phyloP scores from a whole-genome alignment of 805 yeast species.

The Candida sphagnicola region DNA sequence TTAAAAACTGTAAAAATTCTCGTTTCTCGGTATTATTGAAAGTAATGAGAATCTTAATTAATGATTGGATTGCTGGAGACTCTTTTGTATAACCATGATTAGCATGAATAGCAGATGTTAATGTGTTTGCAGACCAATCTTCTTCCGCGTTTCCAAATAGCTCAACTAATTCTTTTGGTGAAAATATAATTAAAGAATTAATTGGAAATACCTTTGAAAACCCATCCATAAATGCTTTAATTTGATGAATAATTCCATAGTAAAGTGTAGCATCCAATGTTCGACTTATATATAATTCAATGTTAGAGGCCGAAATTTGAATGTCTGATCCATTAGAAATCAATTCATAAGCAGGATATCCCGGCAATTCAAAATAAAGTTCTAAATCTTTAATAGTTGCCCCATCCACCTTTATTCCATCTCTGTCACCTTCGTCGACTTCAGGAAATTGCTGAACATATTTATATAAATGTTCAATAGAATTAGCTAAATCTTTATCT shows the following conservation, averaged over 20 bases:
- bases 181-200: conserved; percentile 62
- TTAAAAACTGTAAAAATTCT: conserved; percentile 76
- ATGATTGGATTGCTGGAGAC: conserved; percentile 55
- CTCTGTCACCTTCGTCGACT: conserved; percentile 13
- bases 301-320: conserved; percentile 48
- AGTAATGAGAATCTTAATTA: conserved; percentile 58
- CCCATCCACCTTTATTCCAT: conserved; percentile 25
- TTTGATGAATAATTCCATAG: conserved; percentile 61
- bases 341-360: conserved; percentile 59
- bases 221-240: conserved; percentile 70
- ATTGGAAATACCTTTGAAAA: conserved; percentile 82
- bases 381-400: conserved; percentile 50
- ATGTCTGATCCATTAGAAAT: conserved; percentile 51
- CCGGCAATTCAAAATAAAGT: conserved; percentile 73
- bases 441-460: conserved; percentile 30
- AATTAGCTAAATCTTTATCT: conserved; percentile 56
- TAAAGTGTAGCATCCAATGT: conserved; percentile 60
- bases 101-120: conserved; percentile 63
- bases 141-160: conserved; percentile 78
- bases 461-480: conserved; percentile 48
- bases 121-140: conserved; percentile 75
- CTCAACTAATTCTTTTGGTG: conserved; percentile 67
- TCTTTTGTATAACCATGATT: conserved; percentile 86
- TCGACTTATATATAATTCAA: conserved; percentile 51
- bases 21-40: conserved; percentile 59